Conservation (phyloP, 352 stramenopile genomes). For the Halophytophthora polymorphica region DNA sequence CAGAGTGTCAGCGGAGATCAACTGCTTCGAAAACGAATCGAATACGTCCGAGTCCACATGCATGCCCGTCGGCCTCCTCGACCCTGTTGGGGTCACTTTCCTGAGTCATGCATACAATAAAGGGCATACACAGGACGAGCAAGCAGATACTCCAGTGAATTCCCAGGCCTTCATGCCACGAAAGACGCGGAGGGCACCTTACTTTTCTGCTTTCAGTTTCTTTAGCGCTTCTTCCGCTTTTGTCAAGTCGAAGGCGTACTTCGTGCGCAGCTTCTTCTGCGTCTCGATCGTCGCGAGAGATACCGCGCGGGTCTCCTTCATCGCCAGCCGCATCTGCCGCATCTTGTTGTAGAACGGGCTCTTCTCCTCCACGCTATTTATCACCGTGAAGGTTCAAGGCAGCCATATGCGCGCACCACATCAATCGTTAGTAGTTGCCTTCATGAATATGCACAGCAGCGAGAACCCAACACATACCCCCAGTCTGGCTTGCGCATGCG, state of each 20-base stretch:
- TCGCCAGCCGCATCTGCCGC: slow-evolving; percentile 55
- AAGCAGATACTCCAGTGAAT: not conserved
- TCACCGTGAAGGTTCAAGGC: not conserved
- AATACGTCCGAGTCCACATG: slow-evolving; percentile 63
- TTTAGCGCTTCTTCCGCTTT: slow-evolving; percentile 43
- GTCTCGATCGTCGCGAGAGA: slow-evolving; percentile 31
- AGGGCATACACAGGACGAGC: not conserved
- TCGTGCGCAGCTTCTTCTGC: slow-evolving; percentile 40
- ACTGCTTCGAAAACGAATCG: slow-evolving; percentile 65
- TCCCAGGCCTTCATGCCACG: not conserved
- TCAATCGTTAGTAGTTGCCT: too few species aligned
- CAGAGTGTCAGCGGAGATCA: slow-evolving; percentile 44
- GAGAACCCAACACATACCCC: slow-evolving; percentile 56
- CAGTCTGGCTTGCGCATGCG: slow-evolving; percentile 60
- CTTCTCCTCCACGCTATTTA: slow-evolving; percentile 35
- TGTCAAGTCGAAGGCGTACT: slow-evolving; percentile 44
- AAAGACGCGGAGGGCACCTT: slow-evolving; percentile 1
- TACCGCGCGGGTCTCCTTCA: slow-evolving; percentile 24
- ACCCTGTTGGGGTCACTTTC: not conserved
- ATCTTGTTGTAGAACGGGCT: slow-evolving; percentile 50
- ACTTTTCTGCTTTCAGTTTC: slow-evolving; percentile 42
- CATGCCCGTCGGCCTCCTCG: slow-evolving; percentile 19
- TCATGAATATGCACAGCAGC: too few species aligned
- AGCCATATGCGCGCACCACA: not conserved
- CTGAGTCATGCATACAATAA: slow-evolving; percentile 6